Conservation (phyloP, 129 eudicot genomes). For the Solidago caesia region DNA sequence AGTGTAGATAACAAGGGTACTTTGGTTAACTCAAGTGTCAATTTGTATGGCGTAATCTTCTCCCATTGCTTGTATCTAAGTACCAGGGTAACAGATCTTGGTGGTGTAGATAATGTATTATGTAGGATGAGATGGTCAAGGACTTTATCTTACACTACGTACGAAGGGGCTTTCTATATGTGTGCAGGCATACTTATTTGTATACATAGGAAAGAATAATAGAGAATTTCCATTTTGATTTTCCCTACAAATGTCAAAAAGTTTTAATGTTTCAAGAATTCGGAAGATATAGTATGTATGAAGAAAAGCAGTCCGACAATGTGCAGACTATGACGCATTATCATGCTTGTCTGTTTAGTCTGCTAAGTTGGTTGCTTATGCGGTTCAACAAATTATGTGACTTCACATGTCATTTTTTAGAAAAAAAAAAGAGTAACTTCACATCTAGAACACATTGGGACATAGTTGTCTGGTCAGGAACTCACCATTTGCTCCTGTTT, state of each 20-base stretch:
- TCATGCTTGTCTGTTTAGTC: constrained; percentile 8
- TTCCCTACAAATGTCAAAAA: constrained; percentile 4
- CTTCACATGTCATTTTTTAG: neutral
- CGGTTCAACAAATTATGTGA: neutral
- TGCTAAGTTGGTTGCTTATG: constrained; percentile 7
- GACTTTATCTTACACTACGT: constrained; percentile 2
- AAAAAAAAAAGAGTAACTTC: neutral
- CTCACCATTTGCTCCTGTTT: neutral
- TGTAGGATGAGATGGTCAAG: neutral
- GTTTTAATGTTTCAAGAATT: constrained; percentile 7
- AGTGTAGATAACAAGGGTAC: neutral
- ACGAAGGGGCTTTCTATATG: neutral
- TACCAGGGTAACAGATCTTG: neutral
- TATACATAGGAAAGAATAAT: neutral
- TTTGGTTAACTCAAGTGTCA: neutral
- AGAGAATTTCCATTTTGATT: constrained; percentile 7
- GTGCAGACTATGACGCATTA: neutral
- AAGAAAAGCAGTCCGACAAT: neutral
- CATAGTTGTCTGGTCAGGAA: neutral
- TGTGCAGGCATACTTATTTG: neutral
- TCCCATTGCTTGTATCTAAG: constrained; percentile 15
- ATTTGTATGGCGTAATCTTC: constrained; percentile 5
- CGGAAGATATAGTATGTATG: constrained; percentile 17
- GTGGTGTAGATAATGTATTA: neutral
- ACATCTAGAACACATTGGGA: neutral